phyloP scores from a whole-genome alignment of 2,329 filamentous ascomycete genomes.

The Rutstroemia sp. region DNA sequence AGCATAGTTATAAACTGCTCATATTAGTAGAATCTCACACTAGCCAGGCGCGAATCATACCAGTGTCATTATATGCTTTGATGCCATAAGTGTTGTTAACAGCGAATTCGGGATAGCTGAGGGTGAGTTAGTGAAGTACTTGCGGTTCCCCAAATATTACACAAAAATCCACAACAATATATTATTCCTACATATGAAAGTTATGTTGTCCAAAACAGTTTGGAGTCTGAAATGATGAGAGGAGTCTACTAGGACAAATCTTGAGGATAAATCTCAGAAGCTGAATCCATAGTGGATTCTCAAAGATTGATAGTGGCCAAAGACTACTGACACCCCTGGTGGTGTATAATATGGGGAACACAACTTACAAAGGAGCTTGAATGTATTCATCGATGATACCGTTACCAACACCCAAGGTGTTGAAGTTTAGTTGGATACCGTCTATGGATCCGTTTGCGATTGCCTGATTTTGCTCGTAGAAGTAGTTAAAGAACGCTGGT shows the following conservation, averaged over 20 bases:
- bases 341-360: no score
- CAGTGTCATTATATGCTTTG: slow-evolving; percentile 21
- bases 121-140: no score
- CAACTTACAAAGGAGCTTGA: slow-evolving; percentile 35
- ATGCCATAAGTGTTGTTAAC: slow-evolving; percentile 42
- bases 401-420: slow-evolving; percentile 60
- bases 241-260: no score
- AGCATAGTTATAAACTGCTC: slow-evolving; percentile 44
- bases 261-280: no score
- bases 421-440: slow-evolving; percentile 50
- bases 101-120: slow-evolving; percentile 28
- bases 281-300: no score
- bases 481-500: slow-evolving; percentile 44
- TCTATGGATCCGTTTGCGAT: slow-evolving; percentile 41
- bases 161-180: neutral
- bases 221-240: no score
- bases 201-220: no score
- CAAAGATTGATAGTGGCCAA: no score
- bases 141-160: neutral
- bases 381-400: slow-evolving; percentile 56
- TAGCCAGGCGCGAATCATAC: neutral
- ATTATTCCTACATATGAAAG: no score
- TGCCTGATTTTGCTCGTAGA: slow-evolving; percentile 52
- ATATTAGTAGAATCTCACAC: neutral
- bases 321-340: no score